Evolutionary conservation across 129 eudicot species (phyloP).

Genomic region (Sambucus nigra): DNA sequence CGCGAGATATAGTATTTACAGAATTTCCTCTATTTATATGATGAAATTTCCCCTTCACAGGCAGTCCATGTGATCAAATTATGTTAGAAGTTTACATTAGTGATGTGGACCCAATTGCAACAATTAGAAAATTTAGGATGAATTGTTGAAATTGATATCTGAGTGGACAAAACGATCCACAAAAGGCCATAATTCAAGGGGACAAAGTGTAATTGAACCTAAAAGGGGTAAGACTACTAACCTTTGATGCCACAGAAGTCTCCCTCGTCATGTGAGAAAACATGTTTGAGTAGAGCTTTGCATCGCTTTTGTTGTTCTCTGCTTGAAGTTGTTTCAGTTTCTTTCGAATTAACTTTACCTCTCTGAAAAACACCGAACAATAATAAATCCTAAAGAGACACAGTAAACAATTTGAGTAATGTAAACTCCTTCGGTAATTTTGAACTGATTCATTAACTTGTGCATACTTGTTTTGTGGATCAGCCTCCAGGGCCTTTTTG

Average conservation of each 20-base stretch:
- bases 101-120: no score
- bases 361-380: conserved; percentile 27
- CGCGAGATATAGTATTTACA: no score
- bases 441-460: neutral
- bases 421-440: neutral
- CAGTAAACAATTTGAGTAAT: neutral
- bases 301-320: conserved; percentile 54
- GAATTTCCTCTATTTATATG: no score
- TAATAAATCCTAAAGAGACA: no score
- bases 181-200: no score
- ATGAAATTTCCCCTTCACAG: no score
- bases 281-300: conserved; percentile 49
- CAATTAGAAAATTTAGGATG: no score
- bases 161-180: no score
- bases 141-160: no score
- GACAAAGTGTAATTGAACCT: neutral
- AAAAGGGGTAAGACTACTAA: conserved; percentile 7
- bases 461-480: conserved; percentile 52
- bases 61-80: neutral
- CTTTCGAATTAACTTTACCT: conserved; percentile 49
- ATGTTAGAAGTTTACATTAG: neutral
- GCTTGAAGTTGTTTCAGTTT: conserved; percentile 47
- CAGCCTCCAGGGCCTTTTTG: conserved; percentile 60
- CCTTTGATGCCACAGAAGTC: conserved; percentile 32
- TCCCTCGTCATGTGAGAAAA: conserved; percentile 35